A percentile compares a stretch with the other conserved stretches of the same genome.
These are phyloP conservation scores for Biancaea sappan DNA, from an alignment of 306 rosid genomes.

Conservation along the genomic window DNA sequence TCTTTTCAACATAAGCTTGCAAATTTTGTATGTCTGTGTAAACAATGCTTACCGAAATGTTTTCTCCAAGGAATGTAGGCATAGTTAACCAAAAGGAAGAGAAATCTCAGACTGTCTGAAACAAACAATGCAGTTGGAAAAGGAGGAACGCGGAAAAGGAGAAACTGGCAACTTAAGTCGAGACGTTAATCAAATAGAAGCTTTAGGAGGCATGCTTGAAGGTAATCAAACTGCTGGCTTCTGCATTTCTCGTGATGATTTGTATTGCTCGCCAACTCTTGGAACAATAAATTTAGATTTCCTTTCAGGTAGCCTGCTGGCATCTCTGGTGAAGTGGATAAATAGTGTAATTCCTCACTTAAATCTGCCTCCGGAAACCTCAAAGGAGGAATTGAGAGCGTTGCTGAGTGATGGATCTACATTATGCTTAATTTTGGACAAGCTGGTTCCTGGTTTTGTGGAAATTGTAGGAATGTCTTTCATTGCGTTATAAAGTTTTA, in stretches of 20 bases:
- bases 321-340: slow-evolving; percentile 74
- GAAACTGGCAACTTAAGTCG: slow-evolving; percentile 40
- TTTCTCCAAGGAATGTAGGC: slow-evolving; percentile 34
- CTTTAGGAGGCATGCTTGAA: slow-evolving; percentile 40
- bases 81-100: slow-evolving; percentile 29
- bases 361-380: slow-evolving; percentile 65
- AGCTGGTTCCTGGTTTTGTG: slow-evolving; percentile 64
- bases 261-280: slow-evolving; percentile 20
- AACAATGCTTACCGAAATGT: slow-evolving; percentile 24
- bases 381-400: slow-evolving; percentile 71
- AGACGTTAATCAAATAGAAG: slow-evolving; percentile 38
- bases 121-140: slow-evolving; percentile 59
- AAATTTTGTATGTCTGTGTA: not conserved
- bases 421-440: slow-evolving; percentile 71
- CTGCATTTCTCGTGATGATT: not conserved
- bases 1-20: not conserved
- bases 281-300: slow-evolving; percentile 25
- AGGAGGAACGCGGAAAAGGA: slow-evolving; percentile 43
- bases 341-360: slow-evolving; percentile 69
- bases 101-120: slow-evolving; percentile 26
- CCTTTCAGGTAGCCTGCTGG: slow-evolving; percentile 54
- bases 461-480: slow-evolving; percentile 48
- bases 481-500: slow-evolving; percentile 13
- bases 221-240: slow-evolving; percentile 36
- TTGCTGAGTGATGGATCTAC: slow-evolving; percentile 73